Percentiles rank a stretch among this genome's conserved stretches.
phyloP scores from a whole-genome alignment of 2,329 filamentous ascomycete species.

The Periconia sp. region DNA sequence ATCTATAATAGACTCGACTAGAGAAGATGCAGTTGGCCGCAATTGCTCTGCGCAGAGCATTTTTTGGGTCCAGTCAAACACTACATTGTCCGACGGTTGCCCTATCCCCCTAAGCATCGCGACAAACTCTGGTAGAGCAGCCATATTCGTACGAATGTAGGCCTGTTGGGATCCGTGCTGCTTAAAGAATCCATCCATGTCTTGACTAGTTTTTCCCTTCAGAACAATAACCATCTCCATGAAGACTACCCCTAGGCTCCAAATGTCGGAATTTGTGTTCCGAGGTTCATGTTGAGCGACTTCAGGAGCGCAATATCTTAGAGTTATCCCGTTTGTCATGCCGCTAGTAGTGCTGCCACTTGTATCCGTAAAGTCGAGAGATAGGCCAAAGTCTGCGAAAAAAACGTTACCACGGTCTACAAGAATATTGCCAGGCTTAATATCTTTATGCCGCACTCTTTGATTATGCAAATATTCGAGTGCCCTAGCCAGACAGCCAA shows the following conservation, averaged over 20 bases:
- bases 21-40: conserved; percentile 18
- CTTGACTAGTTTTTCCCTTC: not conserved
- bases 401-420: not conserved
- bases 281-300: too few species aligned
- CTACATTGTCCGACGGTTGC: conserved; percentile 11
- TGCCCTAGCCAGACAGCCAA: too few species aligned
- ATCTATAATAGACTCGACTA: conserved; percentile 17
- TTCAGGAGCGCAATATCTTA: too few species aligned
- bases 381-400: not conserved
- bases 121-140: conserved; percentile 10
- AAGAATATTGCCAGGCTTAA: not conserved
- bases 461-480: too few species aligned
- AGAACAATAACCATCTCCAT: not conserved
- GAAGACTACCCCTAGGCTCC: conserved; percentile 1
- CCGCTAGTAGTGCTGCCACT: too few species aligned
- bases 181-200: conserved; percentile 8
- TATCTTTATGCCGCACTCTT: not conserved
- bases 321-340: too few species aligned
- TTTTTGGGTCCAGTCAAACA: conserved; percentile 13
- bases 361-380: not conserved
- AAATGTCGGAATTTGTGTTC: too few species aligned
- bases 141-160: conserved; percentile 15
- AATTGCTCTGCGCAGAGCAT: conserved; percentile 14
- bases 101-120: conserved; percentile 9
- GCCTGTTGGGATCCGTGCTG: conserved; percentile 13